A percentile compares a stretch with the other conserved stretches of the same genome.
Conservation (phyloP, 2,329 filamentous ascomycete genomes). For the Zymoseptoria tritici region DNA sequence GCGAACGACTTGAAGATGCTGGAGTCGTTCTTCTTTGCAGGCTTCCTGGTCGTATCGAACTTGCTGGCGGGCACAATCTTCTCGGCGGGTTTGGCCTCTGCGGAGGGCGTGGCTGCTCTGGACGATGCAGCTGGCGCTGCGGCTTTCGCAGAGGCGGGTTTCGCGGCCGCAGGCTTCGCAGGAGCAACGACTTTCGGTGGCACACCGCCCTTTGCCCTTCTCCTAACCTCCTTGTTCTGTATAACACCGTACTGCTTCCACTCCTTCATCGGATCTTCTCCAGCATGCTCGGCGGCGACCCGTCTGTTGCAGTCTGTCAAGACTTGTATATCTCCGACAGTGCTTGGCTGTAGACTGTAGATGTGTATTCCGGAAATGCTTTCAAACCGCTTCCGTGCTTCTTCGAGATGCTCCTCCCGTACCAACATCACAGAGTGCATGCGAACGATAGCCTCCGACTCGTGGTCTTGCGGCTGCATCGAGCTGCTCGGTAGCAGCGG, state of each 20-base stretch:
- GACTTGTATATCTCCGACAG: slow-evolving; percentile 59
- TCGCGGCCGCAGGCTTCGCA: slow-evolving; percentile 8
- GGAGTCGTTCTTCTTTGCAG: slow-evolving; percentile 51
- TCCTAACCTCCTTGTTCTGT: slow-evolving; percentile 60
- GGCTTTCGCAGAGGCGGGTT: slow-evolving; percentile 8
- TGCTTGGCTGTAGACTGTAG: slow-evolving; percentile 71
- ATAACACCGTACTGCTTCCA: slow-evolving; percentile 66
- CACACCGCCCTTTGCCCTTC: slow-evolving; percentile 37
- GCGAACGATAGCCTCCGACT: slow-evolving; percentile 45
- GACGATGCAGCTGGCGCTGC: slow-evolving; percentile 9
- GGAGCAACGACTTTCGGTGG: slow-evolving; percentile 25
- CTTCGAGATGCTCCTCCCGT: slow-evolving; percentile 25
- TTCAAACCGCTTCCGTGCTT: slow-evolving; percentile 59
- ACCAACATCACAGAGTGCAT: slow-evolving; percentile 30
- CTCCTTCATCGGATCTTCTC: slow-evolving; percentile 53
- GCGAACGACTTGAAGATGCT: slow-evolving; percentile 76
- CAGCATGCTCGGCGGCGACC: slow-evolving; percentile 47
- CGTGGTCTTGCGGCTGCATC: slow-evolving; percentile 46
- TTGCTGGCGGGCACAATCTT: slow-evolving; percentile 20
- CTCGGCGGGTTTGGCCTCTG: slow-evolving; percentile 16
- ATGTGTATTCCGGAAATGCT: slow-evolving; percentile 74
- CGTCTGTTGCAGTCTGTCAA: slow-evolving; percentile 64
- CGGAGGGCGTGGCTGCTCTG: slow-evolving; percentile 3
- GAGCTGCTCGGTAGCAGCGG: slow-evolving; percentile 62
- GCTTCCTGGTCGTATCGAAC: slow-evolving; percentile 30